Base-by-base conservation (phyloP, 1,284 basidiomycete species). In the Papiliotrema fonsecae region DNA sequence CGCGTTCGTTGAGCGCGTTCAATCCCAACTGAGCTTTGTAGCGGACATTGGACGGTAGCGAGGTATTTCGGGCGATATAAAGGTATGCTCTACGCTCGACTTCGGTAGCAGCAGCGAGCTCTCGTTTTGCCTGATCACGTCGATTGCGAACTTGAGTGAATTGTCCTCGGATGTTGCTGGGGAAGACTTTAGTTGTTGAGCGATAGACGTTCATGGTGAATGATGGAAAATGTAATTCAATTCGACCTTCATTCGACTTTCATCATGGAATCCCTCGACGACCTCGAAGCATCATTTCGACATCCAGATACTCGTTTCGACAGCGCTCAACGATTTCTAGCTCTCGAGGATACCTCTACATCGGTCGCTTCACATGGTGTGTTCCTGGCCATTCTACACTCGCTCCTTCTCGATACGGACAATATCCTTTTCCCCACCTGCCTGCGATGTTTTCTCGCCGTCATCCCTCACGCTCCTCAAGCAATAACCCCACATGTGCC, bases 11-110 rank as follows among this genome's bases (percentile, higher is more conserved):
- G 64, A 96, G 89, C 19, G 84, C 82, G 74, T 93, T 94, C 48
- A 97, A 80, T 66, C 94, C 88, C 51, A 97, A 78, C 72, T 97
- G 93, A n/a, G 94, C 93, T 65, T 93, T 88, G 74, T 94, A 90
- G 52, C 94, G 86, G 47, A 96, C 81, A 65, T 88, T 84, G 4
- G 86, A 77, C 6, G 90, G 84, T 11, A 94, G 76, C 0, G 82
- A 81, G 65, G 88, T 84, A 75, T 96, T 94, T 57, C 91, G 82
- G 19, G 91, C 89, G 57, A 94, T 85, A 72, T 83, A 89, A 51
- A 94, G 83, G 72, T 91, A 91, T 0, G 91, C 90, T 47, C 88
- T 79, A 24, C 91, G 84, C 36, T 84, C 77, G 45, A 92, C 77
- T 70, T 96, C 91, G 64, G 84, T 83, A 36, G 82, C 79, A 45